These are phyloP conservation scores for Penicillium griseofulvum DNA, from an alignment of 2,329 filamentous ascomycete genomes.

Conservation along the genomic window DNA sequence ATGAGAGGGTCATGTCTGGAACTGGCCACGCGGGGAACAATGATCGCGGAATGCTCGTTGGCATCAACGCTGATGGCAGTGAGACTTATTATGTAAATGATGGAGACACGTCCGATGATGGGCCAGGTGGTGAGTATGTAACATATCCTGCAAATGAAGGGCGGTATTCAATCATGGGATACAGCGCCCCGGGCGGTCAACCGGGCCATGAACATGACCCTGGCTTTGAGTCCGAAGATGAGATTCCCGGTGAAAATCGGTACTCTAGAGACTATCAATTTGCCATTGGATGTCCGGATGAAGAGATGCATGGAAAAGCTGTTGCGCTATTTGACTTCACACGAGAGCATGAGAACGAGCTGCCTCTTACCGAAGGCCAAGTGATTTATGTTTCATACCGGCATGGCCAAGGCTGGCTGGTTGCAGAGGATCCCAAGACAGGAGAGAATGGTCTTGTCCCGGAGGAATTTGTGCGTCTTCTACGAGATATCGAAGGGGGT, in stretches of 20 bases:
- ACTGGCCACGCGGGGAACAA: constrained; percentile 46
- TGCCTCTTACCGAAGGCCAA: constrained; percentile 88
- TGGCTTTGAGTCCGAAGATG: constrained; percentile 43
- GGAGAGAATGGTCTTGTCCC: constrained; percentile 92
- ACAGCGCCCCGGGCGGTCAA: constrained; percentile 43
- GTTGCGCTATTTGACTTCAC: constrained; percentile 94
- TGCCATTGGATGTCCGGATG: constrained; percentile 89
- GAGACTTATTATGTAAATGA: constrained; percentile 72
- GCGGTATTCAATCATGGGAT: constrained; percentile 52
- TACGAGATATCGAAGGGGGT: constrained; percentile 90
- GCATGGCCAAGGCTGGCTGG: constrained; percentile 94
- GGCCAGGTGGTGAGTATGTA: constrained; percentile 75
- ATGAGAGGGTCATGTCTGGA: constrained; percentile 14
- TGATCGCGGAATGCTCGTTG: constrained; percentile 66
- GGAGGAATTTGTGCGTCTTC: constrained; percentile 89
- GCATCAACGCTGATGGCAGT: constrained; percentile 66
- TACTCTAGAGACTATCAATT: constrained; percentile 93
- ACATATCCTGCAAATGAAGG: constrained; percentile 70
- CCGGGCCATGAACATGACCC: constrained; percentile 31
- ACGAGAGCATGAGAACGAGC: constrained; percentile 92
- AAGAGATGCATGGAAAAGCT: constrained; percentile 96
- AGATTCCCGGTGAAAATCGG: constrained; percentile 61
- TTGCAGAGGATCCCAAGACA: constrained; percentile 92
- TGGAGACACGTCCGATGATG: constrained; percentile 60
- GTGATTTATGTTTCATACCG: constrained; percentile 95